Evolutionary conservation across 768 basidiomycete species (phyloP), one percentile per base, ranked within the genome.

Genomic region (Podaxis carcinomalis): DNA sequence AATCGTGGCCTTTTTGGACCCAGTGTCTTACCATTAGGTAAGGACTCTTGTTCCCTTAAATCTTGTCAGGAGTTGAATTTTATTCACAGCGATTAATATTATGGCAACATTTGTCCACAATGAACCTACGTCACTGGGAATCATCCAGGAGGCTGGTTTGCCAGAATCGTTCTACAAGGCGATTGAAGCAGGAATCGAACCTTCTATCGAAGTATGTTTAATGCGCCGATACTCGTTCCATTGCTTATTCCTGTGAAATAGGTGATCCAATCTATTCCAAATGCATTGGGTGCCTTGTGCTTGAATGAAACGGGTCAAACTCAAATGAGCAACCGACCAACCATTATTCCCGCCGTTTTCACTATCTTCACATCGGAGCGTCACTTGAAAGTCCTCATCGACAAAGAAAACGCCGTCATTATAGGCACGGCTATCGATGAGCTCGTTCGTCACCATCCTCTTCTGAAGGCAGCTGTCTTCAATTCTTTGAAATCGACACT

Each of bases 101-200:
- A 93, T 97, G 88, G 87, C 94, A 13, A 94, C 94, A 0, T 98
- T 98, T 73, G 88, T 98, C 7, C 96, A 99, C 78, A 99, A 98
- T 65, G 97, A 99, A 72, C 97, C 97, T 5, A 98, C 95, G 0
- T 97, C 93, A 14, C 77, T 99, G 59, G 78, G 86, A 1, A 88
- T 96, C 57, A 90, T 99, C 21, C 97, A 99, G 73, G 97, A 99
- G 73, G 83, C 87, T 27, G 86, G 89, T 4, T 74, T 99, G 2
- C 97, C 97, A 0, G 91, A 94, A 67, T 82, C 86, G 0, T 93
- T 99, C 68, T 98, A 95, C 74, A 82, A 83, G 59, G 84, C 90
- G 3, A 85, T 99, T 47, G 93, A 96, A 74, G 77, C 79, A 37
- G 92, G 89, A 3, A 80, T 96, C 44, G 94, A 96, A 64, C 85